Percentiles rank a stretch among this genome's conserved stretches.
Conservation (phyloP, 371 early-diverging fungal genomes). For the Agmasoma carcini region DNA sequence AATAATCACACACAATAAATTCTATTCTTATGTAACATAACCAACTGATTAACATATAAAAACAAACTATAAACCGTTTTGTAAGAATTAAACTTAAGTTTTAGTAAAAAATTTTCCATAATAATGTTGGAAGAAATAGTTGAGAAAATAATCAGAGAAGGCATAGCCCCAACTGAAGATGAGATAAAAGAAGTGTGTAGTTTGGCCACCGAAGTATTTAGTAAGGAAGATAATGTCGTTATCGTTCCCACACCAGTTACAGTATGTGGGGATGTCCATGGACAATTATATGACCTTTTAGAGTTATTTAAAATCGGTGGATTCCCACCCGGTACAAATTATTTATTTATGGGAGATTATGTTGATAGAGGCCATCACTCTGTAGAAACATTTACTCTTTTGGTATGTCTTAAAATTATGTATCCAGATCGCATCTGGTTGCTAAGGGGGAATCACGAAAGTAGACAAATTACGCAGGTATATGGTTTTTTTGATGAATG, state of each 20-base stretch:
- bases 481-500: conserved; percentile 99
- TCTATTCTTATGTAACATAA: too few relatives aligned
- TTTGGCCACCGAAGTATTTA: conserved; percentile 63
- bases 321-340: conserved; percentile 70
- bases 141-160: conserved; percentile 56
- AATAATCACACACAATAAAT: too few relatives aligned
- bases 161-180: conserved; percentile 63
- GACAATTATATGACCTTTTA: conserved; percentile 85
- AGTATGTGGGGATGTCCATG: conserved; percentile 86
- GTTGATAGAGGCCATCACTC: conserved; percentile 98
- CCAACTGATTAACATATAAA: too few relatives aligned
- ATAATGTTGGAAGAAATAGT: too few relatives aligned
- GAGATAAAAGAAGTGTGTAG: conserved; percentile 71
- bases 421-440: conserved; percentile 82
- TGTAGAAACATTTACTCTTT: conserved; percentile 85
- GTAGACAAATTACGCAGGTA: conserved; percentile 91
- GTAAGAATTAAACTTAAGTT: too few relatives aligned
- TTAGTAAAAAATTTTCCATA: too few relatives aligned
- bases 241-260: conserved; percentile 71
- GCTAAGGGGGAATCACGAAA: conserved; percentile 95
- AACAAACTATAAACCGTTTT: too few relatives aligned
- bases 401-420: conserved; percentile 83
- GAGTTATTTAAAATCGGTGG: conserved; percentile 76
- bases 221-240: conserved; percentile 72
- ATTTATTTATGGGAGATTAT: conserved; percentile 91